phyloP scores from a whole-genome alignment of 148 eudicot genomes.

The Suaeda aralocaspica region DNA sequence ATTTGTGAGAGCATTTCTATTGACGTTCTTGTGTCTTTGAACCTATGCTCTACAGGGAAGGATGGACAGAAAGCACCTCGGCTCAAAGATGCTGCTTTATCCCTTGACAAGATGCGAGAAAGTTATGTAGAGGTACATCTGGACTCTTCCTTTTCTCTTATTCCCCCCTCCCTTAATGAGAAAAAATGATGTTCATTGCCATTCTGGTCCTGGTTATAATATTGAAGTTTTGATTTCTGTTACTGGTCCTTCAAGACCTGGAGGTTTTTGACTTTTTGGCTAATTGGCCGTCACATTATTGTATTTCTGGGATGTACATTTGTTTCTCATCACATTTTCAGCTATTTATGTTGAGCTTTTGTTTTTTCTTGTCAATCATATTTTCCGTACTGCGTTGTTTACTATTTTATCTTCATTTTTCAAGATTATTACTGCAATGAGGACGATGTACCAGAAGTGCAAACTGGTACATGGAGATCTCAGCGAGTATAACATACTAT shows the following conservation, averaged over 20 bases:
- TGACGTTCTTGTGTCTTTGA: neutral
- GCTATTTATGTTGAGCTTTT: too few species aligned
- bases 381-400: neutral
- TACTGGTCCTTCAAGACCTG: neutral
- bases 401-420: slow-evolving; percentile 1
- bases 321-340: too few species aligned
- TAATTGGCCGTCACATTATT: neutral
- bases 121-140: slow-evolving; percentile 72
- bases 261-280: too few species aligned
- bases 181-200: neutral
- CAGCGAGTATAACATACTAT: slow-evolving; percentile 88
- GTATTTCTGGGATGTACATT: neutral
- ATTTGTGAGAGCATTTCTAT: too few species aligned
- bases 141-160: neutral
- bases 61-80: slow-evolving; percentile 97
- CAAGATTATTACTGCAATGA: slow-evolving; percentile 77
- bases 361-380: neutral
- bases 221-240: neutral
- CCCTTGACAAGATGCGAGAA: slow-evolving; percentile 90
- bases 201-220: neutral
- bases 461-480: slow-evolving; percentile 97
- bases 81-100: slow-evolving; percentile 88
- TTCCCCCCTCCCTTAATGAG: neutral
- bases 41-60: slow-evolving; percentile 48
- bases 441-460: slow-evolving; percentile 91